Conservation (phyloP, 352 stramenopile genomes). For the Globisporangium canariense region DNA sequence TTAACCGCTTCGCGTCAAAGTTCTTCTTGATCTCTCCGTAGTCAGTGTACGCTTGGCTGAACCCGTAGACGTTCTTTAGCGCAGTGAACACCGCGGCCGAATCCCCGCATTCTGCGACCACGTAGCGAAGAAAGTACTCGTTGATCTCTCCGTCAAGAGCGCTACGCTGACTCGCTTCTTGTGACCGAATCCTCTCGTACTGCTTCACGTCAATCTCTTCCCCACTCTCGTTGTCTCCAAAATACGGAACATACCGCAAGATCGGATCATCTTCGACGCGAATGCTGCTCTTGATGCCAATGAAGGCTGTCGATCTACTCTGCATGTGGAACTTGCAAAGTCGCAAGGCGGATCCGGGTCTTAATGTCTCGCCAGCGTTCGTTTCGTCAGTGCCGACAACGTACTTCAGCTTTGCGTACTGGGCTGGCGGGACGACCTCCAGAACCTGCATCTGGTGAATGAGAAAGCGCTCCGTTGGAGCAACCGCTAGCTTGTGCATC, state of each 20-base stretch:
- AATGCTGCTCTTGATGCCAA: constrained; percentile 68
- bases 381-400: constrained; percentile 25
- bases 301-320: constrained; percentile 62
- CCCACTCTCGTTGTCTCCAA: constrained; percentile 88
- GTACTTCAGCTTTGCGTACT: constrained; percentile 33
- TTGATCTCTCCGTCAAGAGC: constrained; percentile 62
- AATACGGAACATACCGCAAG: constrained; percentile 89
- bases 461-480: constrained; percentile 29
- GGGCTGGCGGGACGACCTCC: constrained; percentile 21
- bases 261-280: constrained; percentile 86
- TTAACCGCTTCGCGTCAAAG: constrained; percentile 33
- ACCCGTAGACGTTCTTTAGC: constrained; percentile 52
- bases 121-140: constrained; percentile 65
- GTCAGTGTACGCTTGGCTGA: constrained; percentile 57
- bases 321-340: constrained; percentile 42
- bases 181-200: constrained; percentile 51
- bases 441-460: constrained; percentile 43
- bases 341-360: constrained; percentile 29
- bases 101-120: constrained; percentile 51
- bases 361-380: constrained; percentile 18
- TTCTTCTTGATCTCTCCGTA: constrained; percentile 74
- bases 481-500: constrained; percentile 2
- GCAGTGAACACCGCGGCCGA: constrained; percentile 57
- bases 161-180: constrained; percentile 36
- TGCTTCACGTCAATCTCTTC: constrained; percentile 70